Base-by-base conservation (phyloP, 129 eudicot species). In the Sambucus nigra region DNA sequence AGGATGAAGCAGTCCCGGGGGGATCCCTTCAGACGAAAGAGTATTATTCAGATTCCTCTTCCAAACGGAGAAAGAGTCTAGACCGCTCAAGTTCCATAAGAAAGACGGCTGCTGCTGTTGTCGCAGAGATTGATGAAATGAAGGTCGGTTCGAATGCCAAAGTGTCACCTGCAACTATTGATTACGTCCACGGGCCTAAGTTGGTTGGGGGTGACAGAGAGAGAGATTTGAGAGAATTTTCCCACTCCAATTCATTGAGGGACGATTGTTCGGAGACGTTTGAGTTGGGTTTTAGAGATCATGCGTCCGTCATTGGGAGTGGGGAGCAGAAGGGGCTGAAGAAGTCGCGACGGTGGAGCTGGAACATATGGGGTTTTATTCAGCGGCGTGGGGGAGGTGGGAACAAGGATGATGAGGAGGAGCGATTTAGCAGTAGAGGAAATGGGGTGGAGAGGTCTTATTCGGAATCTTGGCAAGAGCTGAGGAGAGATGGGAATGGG, bases 291-390 rank as follows among this genome's bases (percentile, higher is more conserved):
- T 51, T 69, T 57, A 76, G 77, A 63, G 93, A 75, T 41, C 58
- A 45, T 57, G 73, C 72, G 19, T 63, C 81, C 2, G 76, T 73
- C 25, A 51, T 74, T 53, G 71, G 66, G 16, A 62, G 57, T 60
- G 86, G 65, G 19, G 97, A 84, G 41, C 51, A 66, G 16, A 89
- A 88, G 61, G 95, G 72, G 5, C 51, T 69, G 9, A 81, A 89
- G 61, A 85, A 89, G 54, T 64, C 88, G 0, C 53, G 74, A 27
- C 51, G 94, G 47, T 89, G 95, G 95, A 72, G 77, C 40, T 84
- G 97, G 98, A 89, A 79, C 55, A 25, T 89, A 24, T 89, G 88
- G 95, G 95, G 88, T 27, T 79, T 85, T 39, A 73, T 89, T 49
- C 74, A 84, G 16, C 67, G 81, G 11, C 75, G 84, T 8, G 61